Base-by-base conservation (phyloP, 2,329 filamentous ascomycete genomes). In the Beauveria sp. region DNA sequence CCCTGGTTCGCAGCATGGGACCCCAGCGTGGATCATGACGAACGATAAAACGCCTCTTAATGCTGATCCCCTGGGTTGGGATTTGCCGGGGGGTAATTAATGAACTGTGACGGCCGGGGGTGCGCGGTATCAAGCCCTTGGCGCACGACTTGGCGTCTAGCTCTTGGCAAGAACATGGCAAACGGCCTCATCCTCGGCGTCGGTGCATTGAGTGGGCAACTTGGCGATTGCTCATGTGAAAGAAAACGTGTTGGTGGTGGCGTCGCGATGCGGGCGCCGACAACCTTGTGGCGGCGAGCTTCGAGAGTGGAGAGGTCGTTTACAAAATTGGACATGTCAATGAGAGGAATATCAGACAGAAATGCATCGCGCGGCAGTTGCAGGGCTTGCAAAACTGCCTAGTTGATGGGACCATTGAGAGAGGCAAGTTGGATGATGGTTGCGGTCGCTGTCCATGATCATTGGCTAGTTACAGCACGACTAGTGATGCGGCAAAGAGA, bases 211-310 rank as follows among this genome's bases (percentile, higher is more conserved):
- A 70, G 46, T 37, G 0, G 74, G 62, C 26, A 82, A 16, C 76
- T 3, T 79, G 77, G 62, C 83, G 80, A 61, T 81, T 79, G 62
- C 72, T 73, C 62, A 83, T 73, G 70, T 84, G 84, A 69, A 84
- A 84, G 71, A 84, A 84, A 3, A 81, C 81, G 73, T 81, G 43
- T 75, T 79, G 16, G 77, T 75, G 3, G 80, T 77, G 0, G 81
- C 81, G 0, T 71, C 65, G 22, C 72, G 73, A 84, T 75, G 5
- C 72, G 67, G 0, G 66, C 64, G 0, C 79, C 79, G 0, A 81
- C 73, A 12, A 66, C 63, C 46, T 73, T 69, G 0, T 77, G 34
- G 14, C 34, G 34, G 34, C 3, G 75, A 3, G 74, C 71, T 0
- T 68, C 65, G 0, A 75, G 55, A 1, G 73, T 58, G 22, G 34